Evolutionary conservation across 176 grass and related monocot species (phyloP).

Genomic region (Coix lacrymajobi): DNA sequence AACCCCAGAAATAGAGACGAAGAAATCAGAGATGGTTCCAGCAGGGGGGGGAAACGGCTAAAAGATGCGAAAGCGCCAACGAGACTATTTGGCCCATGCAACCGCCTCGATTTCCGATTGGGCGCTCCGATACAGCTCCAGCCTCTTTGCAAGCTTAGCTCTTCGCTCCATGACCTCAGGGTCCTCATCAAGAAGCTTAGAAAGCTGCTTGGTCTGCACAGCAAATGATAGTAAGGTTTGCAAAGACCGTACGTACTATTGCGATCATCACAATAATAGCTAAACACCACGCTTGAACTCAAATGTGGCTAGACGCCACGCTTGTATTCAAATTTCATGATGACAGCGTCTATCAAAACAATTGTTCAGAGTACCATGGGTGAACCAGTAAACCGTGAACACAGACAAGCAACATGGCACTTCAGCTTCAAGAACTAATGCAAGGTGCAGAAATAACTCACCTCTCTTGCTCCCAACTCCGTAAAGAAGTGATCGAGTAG

Average conservation of each 20-base stretch:
- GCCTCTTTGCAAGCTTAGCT: slow-evolving; percentile 51
- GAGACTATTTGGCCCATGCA: slow-evolving; percentile 67
- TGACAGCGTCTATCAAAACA: neutral
- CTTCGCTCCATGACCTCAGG: slow-evolving; percentile 75
- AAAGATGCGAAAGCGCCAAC: neutral
- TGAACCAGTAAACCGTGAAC: neutral
- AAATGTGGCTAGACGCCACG: too few relatives aligned
- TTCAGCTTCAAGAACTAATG: neutral
- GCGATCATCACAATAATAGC: neutral
- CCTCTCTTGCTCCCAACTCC: slow-evolving; percentile 93
- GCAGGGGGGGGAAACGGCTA: neutral
- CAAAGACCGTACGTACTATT: neutral
- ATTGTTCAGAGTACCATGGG: too few relatives aligned
- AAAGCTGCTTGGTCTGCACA: slow-evolving; percentile 67
- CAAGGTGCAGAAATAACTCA: slow-evolving; percentile 9
- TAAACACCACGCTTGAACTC: too few relatives aligned
- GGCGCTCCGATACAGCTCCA: slow-evolving; percentile 70
- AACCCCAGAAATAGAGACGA: neutral
- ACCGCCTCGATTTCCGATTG: slow-evolving; percentile 72
- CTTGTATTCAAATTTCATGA: neutral
- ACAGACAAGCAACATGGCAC: neutral
- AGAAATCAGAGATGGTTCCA: neutral
- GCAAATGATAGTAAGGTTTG: neutral
- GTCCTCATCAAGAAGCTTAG: slow-evolving; percentile 73
- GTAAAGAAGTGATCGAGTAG: slow-evolving; percentile 99